phyloP scores from a whole-genome alignment of 2,329 filamentous ascomycete genomes.

The Hypoxylon sp. region DNA sequence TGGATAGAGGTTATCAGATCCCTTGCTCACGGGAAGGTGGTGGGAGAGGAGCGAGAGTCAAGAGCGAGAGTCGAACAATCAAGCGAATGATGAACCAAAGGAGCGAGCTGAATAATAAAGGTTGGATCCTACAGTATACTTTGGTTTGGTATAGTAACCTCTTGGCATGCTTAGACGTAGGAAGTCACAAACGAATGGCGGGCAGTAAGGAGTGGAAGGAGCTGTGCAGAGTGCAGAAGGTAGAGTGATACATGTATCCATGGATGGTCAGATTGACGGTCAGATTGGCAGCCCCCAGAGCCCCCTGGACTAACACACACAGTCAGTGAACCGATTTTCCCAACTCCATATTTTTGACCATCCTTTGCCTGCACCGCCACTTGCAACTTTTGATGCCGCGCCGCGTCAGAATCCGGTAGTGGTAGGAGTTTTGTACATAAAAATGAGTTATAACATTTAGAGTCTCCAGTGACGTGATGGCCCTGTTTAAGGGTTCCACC shows the following conservation, averaged over 20 bases:
- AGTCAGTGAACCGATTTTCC: background rate
- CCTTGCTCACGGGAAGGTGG: background rate
- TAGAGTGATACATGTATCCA: too few relatives aligned
- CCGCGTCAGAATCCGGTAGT: conserved; percentile 18
- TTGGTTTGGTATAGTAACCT: background rate
- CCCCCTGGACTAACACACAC: background rate
- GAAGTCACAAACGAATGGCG: background rate
- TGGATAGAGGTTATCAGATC: conserved; percentile 1
- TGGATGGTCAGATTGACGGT: background rate
- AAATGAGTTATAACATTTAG: background rate
- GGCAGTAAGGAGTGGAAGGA: conserved; percentile 8
- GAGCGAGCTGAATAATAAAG: conserved; percentile 1
- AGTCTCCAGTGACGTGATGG: conserved; percentile 1
- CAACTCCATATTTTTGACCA: conserved; percentile 5
- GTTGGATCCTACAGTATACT: background rate
- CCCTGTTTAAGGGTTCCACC: background rate
- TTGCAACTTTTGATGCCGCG: background rate
- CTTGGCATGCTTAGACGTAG: background rate
- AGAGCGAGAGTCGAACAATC: background rate
- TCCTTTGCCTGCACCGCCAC: conserved; percentile 13
- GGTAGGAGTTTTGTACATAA: conserved; percentile 1
- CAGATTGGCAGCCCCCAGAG: background rate
- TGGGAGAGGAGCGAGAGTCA: background rate
- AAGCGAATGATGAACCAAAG: background rate
- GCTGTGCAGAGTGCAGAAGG: background rate